phyloP scores from a whole-genome alignment of 257 asterid genomes.

The Solanum piurae region DNA sequence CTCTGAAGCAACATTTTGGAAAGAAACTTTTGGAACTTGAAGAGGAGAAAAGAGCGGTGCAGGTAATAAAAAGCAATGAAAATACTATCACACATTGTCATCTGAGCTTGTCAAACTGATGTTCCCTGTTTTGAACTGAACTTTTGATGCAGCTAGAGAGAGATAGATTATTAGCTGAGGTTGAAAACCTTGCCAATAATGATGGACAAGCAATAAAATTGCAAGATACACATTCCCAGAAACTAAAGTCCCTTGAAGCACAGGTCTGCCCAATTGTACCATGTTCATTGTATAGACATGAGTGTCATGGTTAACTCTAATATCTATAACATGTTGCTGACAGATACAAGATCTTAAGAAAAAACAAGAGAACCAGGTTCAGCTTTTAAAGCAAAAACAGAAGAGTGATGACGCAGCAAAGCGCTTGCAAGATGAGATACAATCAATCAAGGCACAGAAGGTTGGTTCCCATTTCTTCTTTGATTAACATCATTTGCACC shows the following conservation, averaged over 20 bases:
- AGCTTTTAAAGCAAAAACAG: conserved; percentile 85
- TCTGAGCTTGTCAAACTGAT: conserved; percentile 2
- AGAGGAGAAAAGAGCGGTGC: conserved; percentile 86
- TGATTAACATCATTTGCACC: neutral
- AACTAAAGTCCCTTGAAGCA: conserved; percentile 74
- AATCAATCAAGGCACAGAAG: conserved; percentile 92
- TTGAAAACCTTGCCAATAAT: conserved; percentile 81
- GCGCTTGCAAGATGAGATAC: conserved; percentile 90
- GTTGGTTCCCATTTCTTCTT: conserved; percentile 21
- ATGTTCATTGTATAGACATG: neutral
- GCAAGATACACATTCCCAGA: conserved; percentile 83
- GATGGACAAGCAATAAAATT: conserved; percentile 84
- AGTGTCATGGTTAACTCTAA: neutral
- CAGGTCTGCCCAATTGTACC: conserved; percentile 62
- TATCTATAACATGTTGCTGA: neutral
- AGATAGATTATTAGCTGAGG: conserved; percentile 74
- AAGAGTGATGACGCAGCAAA: conserved; percentile 97
- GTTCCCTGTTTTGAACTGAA: conserved; percentile 2
- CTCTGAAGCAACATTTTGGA: conserved; percentile 96
- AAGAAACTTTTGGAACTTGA: conserved; percentile 89
- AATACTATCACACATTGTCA: neutral
- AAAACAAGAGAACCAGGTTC: conserved; percentile 95
- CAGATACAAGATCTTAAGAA: conserved; percentile 98
- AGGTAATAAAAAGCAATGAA: conserved; percentile 32
- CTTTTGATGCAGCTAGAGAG: conserved; percentile 56